Conservation (phyloP, 352 stramenopile genomes). For the Elongisporangium undulatum region DNA sequence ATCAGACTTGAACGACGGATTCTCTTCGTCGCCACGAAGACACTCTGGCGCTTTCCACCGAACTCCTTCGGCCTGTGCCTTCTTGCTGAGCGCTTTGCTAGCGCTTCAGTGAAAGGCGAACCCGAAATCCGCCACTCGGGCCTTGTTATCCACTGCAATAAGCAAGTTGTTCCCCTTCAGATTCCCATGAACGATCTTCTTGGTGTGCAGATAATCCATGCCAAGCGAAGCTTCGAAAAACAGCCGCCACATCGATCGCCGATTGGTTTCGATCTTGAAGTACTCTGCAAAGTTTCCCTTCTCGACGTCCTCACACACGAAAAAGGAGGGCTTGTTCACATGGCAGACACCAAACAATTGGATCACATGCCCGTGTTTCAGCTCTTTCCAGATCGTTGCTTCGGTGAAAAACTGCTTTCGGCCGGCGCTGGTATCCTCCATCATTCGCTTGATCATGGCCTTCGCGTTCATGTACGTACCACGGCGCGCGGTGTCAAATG, state of each 20-base stretch:
- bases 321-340: conserved; percentile 7
- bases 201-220: not conserved
- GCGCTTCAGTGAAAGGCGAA: no score
- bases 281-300: conserved; percentile 8
- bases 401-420: conserved; percentile 21
- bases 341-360: conserved; percentile 28
- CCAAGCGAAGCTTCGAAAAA: conserved; percentile 9
- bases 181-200: conserved; percentile 1
- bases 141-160: conserved; percentile 1
- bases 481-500: conserved; percentile 21
- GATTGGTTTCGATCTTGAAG: conserved; percentile 1
- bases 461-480: conserved; percentile 24
- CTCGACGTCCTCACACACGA: conserved; percentile 11
- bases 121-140: not conserved
- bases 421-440: conserved; percentile 15
- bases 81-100: conserved; percentile 7
- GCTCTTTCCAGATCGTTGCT: conserved; percentile 22
- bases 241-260: conserved; percentile 3
- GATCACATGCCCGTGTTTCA: conserved; percentile 26
- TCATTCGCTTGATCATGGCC: conserved; percentile 31
- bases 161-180: conserved; percentile 1
- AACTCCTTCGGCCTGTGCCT: conserved; percentile 1
- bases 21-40: conserved; percentile 7
- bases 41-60: conserved; percentile 26
- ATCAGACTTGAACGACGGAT: conserved; percentile 17